Percentiles rank a stretch among this genome's conserved stretches.
Evolutionary conservation across 108 stramenopile genomes (phyloP).

Genomic region (Aurantiochytrium sp.): DNA sequence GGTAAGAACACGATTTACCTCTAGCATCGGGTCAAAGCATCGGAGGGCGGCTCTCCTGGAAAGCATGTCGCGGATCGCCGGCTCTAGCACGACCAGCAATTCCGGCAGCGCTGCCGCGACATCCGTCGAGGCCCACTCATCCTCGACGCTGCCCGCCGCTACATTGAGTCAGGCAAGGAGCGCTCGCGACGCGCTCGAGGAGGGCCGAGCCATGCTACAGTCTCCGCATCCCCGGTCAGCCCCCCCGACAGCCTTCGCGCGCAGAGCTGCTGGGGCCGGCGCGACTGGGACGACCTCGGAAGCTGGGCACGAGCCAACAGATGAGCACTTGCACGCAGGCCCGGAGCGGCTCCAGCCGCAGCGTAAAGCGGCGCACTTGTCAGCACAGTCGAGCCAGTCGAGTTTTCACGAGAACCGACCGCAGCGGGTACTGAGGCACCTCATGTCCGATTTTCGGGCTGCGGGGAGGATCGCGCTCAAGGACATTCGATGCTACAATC

Average conservation of each 20-base stretch:
- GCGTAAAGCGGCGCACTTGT: too few species aligned
- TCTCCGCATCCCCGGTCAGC: background rate
- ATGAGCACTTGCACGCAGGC: too few species aligned
- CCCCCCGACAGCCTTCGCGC: too few species aligned
- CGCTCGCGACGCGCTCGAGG: background rate
- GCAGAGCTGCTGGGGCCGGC: too few species aligned
- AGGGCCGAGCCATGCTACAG: background rate
- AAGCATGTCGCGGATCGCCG: background rate
- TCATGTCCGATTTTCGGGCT: conserved; percentile 7
- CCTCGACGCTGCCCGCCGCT: too few species aligned
- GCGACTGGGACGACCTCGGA: too few species aligned
- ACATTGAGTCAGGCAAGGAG: background rate
- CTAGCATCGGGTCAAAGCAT: background rate
- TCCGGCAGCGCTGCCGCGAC: too few species aligned
- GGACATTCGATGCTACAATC: background rate
- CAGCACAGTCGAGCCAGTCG: too few species aligned
- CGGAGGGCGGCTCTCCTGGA: background rate
- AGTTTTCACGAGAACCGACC: background rate
- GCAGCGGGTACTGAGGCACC: background rate
- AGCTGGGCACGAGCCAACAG: too few species aligned
- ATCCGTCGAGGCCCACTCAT: too few species aligned
- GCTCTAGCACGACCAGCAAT: too few species aligned
- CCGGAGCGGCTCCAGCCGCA: too few species aligned
- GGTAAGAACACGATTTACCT: background rate
- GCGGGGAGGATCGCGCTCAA: background rate